Evolutionary conservation across 75 land plant species (phyloP).

Genomic region (Cryptomeria japonica): DNA sequence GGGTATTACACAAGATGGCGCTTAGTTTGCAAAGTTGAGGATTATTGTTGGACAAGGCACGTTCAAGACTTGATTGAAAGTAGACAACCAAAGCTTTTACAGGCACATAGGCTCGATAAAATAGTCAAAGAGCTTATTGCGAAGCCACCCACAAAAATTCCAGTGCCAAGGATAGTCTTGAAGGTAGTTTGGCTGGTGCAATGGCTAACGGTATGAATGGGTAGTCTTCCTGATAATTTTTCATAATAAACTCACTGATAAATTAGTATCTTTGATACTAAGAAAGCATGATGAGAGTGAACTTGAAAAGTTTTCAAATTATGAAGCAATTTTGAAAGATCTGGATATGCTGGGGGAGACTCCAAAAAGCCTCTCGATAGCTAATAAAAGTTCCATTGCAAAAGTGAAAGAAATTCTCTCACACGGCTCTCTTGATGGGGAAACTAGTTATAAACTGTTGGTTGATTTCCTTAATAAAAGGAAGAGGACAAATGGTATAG

Average conservation of each 20-base stretch:
- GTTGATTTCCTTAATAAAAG: too few species aligned
- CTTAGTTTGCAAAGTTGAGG: not conserved
- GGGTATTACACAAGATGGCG: not conserved
- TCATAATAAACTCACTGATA: not conserved
- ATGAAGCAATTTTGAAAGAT: too few species aligned
- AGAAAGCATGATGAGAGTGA: not conserved
- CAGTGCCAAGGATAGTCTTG: not conserved
- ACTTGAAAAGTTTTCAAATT: too few species aligned
- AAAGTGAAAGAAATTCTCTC: too few species aligned
- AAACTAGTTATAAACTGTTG: too few species aligned
- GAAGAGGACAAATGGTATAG: too few species aligned
- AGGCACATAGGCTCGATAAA: not conserved
- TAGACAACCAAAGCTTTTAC: not conserved
- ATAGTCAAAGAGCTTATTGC: not conserved
- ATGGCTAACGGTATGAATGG: not conserved
- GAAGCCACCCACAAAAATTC: not conserved
- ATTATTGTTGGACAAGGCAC: not conserved
- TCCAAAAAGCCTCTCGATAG: too few species aligned
- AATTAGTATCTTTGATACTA: not conserved
- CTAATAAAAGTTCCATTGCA: too few species aligned
- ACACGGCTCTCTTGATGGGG: too few species aligned
- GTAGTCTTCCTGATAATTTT: not conserved
- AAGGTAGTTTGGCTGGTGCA: not conserved
- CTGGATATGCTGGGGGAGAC: too few species aligned
- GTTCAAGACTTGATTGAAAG: not conserved